Evolutionary conservation across 2,329 filamentous ascomycete species (phyloP).

Genomic region (Tolypocladium tropicale): DNA sequence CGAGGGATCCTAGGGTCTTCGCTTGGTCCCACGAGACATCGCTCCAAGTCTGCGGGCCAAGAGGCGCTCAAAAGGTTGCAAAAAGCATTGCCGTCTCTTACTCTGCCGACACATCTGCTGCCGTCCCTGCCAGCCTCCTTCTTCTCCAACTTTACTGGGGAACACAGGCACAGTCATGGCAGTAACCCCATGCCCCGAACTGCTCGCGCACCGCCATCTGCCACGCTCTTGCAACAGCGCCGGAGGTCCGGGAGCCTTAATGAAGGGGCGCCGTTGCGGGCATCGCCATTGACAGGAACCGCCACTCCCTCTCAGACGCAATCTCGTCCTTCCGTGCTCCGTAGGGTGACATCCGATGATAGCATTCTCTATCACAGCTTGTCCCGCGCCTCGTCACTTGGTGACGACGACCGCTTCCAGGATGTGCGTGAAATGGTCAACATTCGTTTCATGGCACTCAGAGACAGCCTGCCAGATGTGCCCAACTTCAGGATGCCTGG

Average conservation of each 20-base stretch:
- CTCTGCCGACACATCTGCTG: constrained; percentile 18
- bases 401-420: constrained; percentile 72
- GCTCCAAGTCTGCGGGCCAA: constrained; percentile 45
- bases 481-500: constrained; percentile 65
- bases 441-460: constrained; percentile 79
- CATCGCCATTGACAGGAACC: background rate
- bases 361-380: constrained; percentile 67
- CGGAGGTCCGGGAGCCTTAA: background rate
- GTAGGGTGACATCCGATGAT: constrained; percentile 45
- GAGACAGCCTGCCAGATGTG: constrained; percentile 71
- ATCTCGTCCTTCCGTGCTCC: constrained; percentile 15
- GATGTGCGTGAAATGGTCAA: constrained; percentile 80
- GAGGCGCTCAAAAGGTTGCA: constrained; percentile 48
- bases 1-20: constrained; percentile 30
- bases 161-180: constrained; percentile 9
- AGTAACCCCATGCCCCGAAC: background rate
- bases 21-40: constrained; percentile 34
- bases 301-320: background rate
- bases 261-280: background rate
- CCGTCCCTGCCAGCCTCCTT: constrained; percentile 33
- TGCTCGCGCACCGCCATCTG: background rate
- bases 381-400: constrained; percentile 72
- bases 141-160: constrained; percentile 22
- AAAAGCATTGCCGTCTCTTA: constrained; percentile 44
- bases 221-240: background rate